These are phyloP conservation scores for Pleurotus tuoliensis DNA, from an alignment of 768 basidiomycete genomes.

Conservation along the genomic window DNA sequence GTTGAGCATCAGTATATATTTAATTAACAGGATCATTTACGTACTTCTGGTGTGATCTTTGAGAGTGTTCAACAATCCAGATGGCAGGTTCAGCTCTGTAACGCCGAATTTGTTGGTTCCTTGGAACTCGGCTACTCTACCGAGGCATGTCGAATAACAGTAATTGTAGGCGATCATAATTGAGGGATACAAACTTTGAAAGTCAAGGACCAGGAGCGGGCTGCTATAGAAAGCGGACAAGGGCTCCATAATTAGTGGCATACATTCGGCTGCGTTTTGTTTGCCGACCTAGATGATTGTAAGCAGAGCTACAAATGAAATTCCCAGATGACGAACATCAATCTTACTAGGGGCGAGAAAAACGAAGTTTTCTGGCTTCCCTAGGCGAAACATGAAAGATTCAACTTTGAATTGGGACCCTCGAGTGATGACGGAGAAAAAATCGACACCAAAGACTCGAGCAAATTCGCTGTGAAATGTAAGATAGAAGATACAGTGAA, in stretches of 20 bases:
- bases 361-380: conserved; percentile 92
- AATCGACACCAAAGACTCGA: conserved; percentile 95
- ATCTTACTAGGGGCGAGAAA: conserved; percentile 84
- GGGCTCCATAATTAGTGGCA: conserved; percentile 95
- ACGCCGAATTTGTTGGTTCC: conserved; percentile 89
- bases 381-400: conserved; percentile 96
- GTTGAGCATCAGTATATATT: not conserved
- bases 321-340: conserved; percentile 52
- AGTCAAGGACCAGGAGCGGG: conserved; percentile 92
- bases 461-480: conserved; percentile 77
- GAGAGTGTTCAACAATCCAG: conserved; percentile 65
- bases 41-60: conserved; percentile 75
- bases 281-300: conserved; percentile 68
- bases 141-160: conserved; percentile 95
- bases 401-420: conserved; percentile 99
- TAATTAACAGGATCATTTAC: conserved; percentile 12
- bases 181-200: conserved; percentile 94
- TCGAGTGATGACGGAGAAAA: conserved; percentile 89
- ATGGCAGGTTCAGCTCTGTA: conserved; percentile 60
- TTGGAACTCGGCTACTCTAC: conserved; percentile 82
- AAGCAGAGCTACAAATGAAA: not conserved
- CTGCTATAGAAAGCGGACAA: conserved; percentile 89
- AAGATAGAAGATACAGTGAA: not conserved
- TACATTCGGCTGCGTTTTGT: conserved; percentile 95
- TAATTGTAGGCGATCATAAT: conserved; percentile 99